phyloP scores from a whole-genome alignment of 257 asterid genomes.

The Solanum lycopersicoides region DNA sequence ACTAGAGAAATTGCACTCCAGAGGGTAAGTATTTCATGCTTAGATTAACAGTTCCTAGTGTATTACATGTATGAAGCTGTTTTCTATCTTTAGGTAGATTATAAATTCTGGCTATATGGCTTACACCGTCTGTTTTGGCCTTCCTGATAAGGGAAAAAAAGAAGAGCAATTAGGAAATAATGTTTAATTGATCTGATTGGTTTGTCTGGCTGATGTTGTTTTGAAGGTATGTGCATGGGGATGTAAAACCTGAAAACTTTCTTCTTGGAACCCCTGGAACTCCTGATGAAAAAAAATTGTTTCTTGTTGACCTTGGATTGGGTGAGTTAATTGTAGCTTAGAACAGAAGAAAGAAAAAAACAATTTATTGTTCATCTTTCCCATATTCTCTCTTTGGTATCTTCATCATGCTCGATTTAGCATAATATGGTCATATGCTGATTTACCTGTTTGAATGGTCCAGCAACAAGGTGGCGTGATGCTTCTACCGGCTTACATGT shows the following conservation, averaged over 20 bases:
- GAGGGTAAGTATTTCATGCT: constrained; percentile 7
- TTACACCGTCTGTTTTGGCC: neutral
- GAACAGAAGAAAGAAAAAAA: neutral
- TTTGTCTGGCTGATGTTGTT: neutral
- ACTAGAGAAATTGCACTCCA: constrained; percentile 12
- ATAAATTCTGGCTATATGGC: neutral
- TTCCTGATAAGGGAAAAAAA: neutral
- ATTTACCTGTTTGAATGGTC: neutral
- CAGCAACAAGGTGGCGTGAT: constrained; percentile 75
- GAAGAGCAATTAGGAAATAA: neutral
- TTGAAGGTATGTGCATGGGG: constrained; percentile 70
- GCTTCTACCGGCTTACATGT: constrained; percentile 49
- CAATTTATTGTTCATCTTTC: neutral
- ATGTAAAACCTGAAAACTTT: constrained; percentile 71
- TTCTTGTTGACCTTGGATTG: constrained; percentile 63
- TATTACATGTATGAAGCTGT: neutral
- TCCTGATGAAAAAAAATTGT: constrained; percentile 51
- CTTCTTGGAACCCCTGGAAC: constrained; percentile 70
- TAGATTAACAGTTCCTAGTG: neutral
- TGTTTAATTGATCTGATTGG: neutral
- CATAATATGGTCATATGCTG: neutral
- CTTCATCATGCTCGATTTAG: neutral
- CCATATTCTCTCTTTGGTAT: neutral
- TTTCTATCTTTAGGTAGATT: neutral
- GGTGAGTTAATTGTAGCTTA: constrained; percentile 23